Evolutionary conservation across 2,329 filamentous ascomycete genomes (phyloP), one percentile per base, ranked within the genome.

Genomic region (Kalmusia sp.): DNA sequence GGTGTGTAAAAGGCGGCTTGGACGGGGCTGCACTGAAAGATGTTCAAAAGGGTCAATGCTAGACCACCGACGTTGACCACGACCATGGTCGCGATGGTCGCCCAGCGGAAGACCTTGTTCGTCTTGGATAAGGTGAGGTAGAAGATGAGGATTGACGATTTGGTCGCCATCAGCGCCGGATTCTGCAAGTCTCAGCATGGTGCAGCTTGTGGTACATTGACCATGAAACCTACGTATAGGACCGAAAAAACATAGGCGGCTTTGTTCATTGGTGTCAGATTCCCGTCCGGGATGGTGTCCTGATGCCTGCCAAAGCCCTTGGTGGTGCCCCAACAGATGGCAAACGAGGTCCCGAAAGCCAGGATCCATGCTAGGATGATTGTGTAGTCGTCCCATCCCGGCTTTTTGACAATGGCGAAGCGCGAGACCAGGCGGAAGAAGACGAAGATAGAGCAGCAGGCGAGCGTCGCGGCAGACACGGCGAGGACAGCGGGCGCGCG

Each of bases 91-190:
- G 83, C 80, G 79, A 92, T 92, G n/a, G 91, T 95, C n/a, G 88
- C 87, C 75, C 89, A 85, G 54, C 89, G 86, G 60, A 96, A 88
- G 44, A 93, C 80, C 58, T 86, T 85, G 61, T 96, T 87, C 54
- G 91, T 90, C 64, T 88, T 89, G 22, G 91, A 90, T 41, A 97
- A 81, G 34, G 89, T 88, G 44, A 97, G 81, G 76, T 96, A 97
- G 74, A 97, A 97, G 48, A 95, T 82, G 52, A 97, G 81, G 64
- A 97, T 91, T n/a, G 92, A 96, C 0, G 91, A 92, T 76, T 97
- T 97, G 45, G 91, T 92, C 2, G 89, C 87, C 91, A 96, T 96
- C 51, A 96, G 80, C 3, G 91, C 89, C 11, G 92, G 92, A 69
- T 96, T 96, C 87, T 93, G 65, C n/a, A 45, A 47, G 52, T 59